Evolutionary conservation across 192 early-diverging fungal genomes (phyloP).

Genomic region (Diversispora eburnea): DNA sequence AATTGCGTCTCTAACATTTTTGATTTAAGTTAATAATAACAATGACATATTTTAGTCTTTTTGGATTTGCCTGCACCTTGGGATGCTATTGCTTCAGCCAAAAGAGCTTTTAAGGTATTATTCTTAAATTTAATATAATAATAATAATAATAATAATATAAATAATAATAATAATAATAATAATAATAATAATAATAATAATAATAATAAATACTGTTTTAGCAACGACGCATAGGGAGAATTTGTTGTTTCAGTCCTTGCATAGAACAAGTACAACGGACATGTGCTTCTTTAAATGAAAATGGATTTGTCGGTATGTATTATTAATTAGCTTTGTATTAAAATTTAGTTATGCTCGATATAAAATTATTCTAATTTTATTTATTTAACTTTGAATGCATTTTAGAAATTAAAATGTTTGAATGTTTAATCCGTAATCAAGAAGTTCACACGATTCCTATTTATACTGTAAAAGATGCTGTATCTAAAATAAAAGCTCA

Average conservation of each 20-base stretch:
- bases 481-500: constrained; percentile 42
- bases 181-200: no score
- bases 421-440: constrained; percentile 85
- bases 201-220: no score
- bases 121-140: no score
- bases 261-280: constrained; percentile 90
- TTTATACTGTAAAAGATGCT: constrained; percentile 64
- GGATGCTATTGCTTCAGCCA: constrained; percentile 86
- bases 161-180: no score
- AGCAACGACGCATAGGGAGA: constrained; percentile 69
- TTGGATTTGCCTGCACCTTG: constrained; percentile 95
- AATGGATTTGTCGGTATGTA: constrained; percentile 77
- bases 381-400: background rate
- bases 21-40: background rate
- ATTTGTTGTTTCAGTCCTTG: constrained; percentile 96
- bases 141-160: no score
- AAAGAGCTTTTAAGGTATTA: constrained; percentile 67
- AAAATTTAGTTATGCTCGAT: background rate
- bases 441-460: constrained; percentile 60
- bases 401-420: constrained; percentile 64
- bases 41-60: constrained; percentile 58
- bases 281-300: constrained; percentile 71
- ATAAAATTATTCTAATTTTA: background rate
- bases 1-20: background rate
- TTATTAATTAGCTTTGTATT: background rate